A percentile compares a stretch with the other conserved stretches of the same genome.
These are phyloP conservation scores for Aphanomyces cochlioides DNA, from an alignment of 352 stramenopile genomes.

Conservation along the genomic window DNA sequence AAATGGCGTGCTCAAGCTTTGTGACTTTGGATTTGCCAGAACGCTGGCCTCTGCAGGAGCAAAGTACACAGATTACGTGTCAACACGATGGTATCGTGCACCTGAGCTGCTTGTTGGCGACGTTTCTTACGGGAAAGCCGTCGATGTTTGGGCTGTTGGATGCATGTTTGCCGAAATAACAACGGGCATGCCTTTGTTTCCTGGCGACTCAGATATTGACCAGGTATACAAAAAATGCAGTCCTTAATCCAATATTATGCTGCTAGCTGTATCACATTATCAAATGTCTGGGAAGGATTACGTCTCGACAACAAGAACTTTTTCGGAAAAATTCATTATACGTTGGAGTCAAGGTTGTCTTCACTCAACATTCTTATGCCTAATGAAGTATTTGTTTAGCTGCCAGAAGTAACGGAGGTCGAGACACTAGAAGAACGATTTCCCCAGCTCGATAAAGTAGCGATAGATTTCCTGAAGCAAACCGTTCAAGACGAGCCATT, in stretches of 20 bases:
- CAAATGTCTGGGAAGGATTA: slow-evolving; percentile 66
- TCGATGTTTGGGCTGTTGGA: slow-evolving; percentile 96
- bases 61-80: slow-evolving; percentile 88
- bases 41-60: slow-evolving; percentile 57
- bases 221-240: slow-evolving; percentile 51
- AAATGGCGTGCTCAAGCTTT: slow-evolving; percentile 93
- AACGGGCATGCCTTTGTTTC: slow-evolving; percentile 93
- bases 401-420: slow-evolving; percentile 51
- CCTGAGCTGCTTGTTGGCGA: slow-evolving; percentile 90
- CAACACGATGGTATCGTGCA: slow-evolving; percentile 93
- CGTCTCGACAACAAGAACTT: slow-evolving; percentile 68
- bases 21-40: slow-evolving; percentile 84
- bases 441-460: slow-evolving; percentile 55
- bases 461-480: slow-evolving; percentile 65
- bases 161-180: slow-evolving; percentile 97
- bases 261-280: slow-evolving; percentile 52
- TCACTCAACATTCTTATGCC: background rate
- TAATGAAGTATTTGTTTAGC: background rate
- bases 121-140: slow-evolving; percentile 91
- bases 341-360: slow-evolving; percentile 56
- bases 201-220: slow-evolving; percentile 96
- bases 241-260: no score
- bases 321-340: slow-evolving; percentile 82
- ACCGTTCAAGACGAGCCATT: slow-evolving; percentile 75
- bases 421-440: slow-evolving; percentile 64